A percentile compares a stretch with the other conserved stretches of the same genome.
Conservation (phyloP, 805 yeast genomes). For the Zygosaccharomyces bailii region DNA sequence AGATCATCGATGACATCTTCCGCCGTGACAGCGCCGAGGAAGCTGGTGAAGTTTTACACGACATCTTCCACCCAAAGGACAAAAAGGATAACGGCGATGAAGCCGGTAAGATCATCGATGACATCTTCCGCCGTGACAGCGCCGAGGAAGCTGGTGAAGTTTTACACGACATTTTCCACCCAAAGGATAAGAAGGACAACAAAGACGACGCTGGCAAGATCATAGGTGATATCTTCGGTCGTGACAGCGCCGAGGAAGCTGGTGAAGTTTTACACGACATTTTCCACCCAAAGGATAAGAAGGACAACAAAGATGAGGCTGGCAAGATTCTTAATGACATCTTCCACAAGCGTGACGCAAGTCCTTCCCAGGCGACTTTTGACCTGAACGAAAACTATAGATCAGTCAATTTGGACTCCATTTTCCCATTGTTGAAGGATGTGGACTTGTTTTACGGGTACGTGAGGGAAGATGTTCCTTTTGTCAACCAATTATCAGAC, state of each 20-base stretch:
- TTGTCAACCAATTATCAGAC: constrained; percentile 48
- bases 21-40: not conserved
- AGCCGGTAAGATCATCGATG: not conserved
- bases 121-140: not conserved
- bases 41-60: constrained; percentile 1
- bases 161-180: not conserved
- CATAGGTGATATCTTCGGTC: not conserved
- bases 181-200: not conserved
- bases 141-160: constrained; percentile 3
- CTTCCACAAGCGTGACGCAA: constrained; percentile 4
- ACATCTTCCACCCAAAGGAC: not conserved
- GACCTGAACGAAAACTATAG: constrained; percentile 1
- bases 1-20: constrained; percentile 1
- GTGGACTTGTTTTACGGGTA: constrained; percentile 66
- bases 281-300: not conserved
- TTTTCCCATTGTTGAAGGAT: constrained; percentile 35
- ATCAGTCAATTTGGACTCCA: constrained; percentile 28
- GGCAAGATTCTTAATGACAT: not conserved
- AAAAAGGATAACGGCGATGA: not conserved
- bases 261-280: constrained; percentile 3
- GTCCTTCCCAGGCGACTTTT: constrained; percentile 6
- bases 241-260: constrained; percentile 1
- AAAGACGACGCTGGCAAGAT: not conserved
- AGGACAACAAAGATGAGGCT: not conserved
- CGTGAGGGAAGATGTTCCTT: constrained; percentile 56